These are phyloP conservation scores for Phaeodactylum tricornutum DNA, from an alignment of 108 stramenopile genomes.

Conservation along the genomic window DNA sequence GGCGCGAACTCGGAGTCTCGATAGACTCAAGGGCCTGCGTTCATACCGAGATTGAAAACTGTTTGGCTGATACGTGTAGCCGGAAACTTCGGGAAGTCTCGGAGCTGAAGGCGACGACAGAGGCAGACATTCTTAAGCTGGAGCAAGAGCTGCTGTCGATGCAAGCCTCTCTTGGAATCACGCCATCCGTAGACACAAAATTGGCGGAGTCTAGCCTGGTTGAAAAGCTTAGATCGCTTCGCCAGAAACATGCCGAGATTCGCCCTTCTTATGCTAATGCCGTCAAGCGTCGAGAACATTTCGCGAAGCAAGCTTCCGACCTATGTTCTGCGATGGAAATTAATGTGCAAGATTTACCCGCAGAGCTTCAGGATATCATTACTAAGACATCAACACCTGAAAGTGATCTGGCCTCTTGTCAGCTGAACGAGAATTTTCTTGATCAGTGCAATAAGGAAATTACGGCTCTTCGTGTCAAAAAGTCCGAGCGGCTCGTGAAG, in stretches of 20 bases:
- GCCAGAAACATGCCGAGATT: slow-evolving; percentile 9
- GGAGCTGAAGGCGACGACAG: slow-evolving; percentile 19
- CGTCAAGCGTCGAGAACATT: neutral
- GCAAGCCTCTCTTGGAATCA: no score
- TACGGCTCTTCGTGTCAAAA: slow-evolving; percentile 37
- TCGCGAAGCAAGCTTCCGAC: neutral
- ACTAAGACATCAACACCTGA: no score
- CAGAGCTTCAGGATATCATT: no score
- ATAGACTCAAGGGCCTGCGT: slow-evolving; percentile 27
- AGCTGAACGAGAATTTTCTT: no score
- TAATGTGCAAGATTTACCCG: no score
- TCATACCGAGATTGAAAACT: slow-evolving; percentile 31
- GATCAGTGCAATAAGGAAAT: slow-evolving; percentile 46
- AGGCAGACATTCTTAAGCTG: slow-evolving; percentile 18
- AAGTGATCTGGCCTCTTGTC: no score
- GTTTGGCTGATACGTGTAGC: slow-evolving; percentile 51
- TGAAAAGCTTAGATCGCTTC: slow-evolving; percentile 18
- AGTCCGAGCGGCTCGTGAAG: slow-evolving; percentile 37
- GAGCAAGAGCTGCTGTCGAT: slow-evolving; percentile 18
- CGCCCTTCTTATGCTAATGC: neutral
- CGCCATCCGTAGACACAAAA: no score
- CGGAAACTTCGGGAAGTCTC: slow-evolving; percentile 38
- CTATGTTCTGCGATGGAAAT: no score
- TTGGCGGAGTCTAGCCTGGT: slow-evolving; percentile 9
- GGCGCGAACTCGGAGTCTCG: slow-evolving; percentile 43